Evolutionary conservation across 2,329 filamentous ascomycete species (phyloP).

Genomic region (Lanzia echinophila): DNA sequence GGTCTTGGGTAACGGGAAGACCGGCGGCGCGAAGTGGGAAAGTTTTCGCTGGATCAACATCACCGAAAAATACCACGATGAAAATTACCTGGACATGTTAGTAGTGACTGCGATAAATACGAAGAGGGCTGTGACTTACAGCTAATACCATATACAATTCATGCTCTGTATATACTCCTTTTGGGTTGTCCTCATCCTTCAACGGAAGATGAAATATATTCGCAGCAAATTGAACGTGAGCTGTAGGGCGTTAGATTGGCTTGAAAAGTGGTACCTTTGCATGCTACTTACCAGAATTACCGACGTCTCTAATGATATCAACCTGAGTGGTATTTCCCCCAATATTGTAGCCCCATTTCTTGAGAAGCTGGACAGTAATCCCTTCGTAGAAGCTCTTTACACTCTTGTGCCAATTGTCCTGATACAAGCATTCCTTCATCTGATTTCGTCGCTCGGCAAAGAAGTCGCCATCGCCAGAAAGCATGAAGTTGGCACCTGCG

Average conservation of each 20-base stretch:
- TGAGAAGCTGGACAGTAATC: conserved; percentile 36
- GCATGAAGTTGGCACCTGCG: conserved; percentile 44
- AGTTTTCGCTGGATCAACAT: conserved; percentile 57
- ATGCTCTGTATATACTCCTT: conserved; percentile 46
- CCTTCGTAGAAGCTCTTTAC: conserved; percentile 61
- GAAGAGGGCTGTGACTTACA: neutral
- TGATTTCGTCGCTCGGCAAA: conserved; percentile 45
- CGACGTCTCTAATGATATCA: conserved; percentile 56
- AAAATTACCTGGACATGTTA: conserved; percentile 49
- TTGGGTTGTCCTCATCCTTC: conserved; percentile 43
- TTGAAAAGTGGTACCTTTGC: conserved; percentile 44
- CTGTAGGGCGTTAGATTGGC: conserved; percentile 38
- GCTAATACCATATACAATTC: conserved; percentile 29
- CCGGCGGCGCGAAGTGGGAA: conserved; percentile 52
- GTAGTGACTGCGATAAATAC: conserved; percentile 27
- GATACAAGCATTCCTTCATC: conserved; percentile 51
- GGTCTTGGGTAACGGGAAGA: conserved; percentile 54
- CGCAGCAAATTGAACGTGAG: conserved; percentile 38
- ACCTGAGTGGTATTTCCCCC: conserved; percentile 34
- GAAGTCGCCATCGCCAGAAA: conserved; percentile 43
- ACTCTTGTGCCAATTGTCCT: conserved; percentile 52
- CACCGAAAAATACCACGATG: conserved; percentile 59
- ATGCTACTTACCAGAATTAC: conserved; percentile 42
- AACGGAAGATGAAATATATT: conserved; percentile 46
- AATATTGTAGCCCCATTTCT: conserved; percentile 38